Evolutionary conservation across 2,329 filamentous ascomycete genomes (phyloP).

Genomic region (Leptographium lundbergii): DNA sequence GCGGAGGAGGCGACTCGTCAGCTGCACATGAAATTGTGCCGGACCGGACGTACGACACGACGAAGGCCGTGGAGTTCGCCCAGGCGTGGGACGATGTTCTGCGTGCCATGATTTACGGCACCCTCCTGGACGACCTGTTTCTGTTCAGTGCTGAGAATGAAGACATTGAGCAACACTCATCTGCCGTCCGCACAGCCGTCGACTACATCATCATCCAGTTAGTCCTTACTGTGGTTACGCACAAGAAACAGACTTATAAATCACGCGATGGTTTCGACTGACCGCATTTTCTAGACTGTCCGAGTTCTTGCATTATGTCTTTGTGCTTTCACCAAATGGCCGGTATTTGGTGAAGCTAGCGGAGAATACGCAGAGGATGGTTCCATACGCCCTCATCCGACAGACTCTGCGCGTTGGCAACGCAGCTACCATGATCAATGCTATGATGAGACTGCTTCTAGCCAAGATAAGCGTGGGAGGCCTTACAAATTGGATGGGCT

Average conservation of each 20-base stretch:
- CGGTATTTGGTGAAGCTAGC: slow-evolving; percentile 60
- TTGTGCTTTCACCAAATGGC: slow-evolving; percentile 62
- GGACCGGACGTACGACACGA: slow-evolving; percentile 37
- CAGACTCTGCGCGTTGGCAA: slow-evolving; percentile 68
- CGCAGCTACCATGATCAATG: slow-evolving; percentile 69
- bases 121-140: slow-evolving; percentile 53
- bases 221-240: slow-evolving; percentile 5
- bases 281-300: slow-evolving; percentile 40
- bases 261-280: neutral
- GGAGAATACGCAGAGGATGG: slow-evolving; percentile 54
- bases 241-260: neutral
- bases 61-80: slow-evolving; percentile 45
- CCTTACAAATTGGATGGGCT: slow-evolving; percentile 66
- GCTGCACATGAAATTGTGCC: neutral
- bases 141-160: slow-evolving; percentile 45
- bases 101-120: slow-evolving; percentile 54
- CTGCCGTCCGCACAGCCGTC: slow-evolving; percentile 48
- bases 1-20: neutral
- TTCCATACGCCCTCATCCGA: slow-evolving; percentile 59
- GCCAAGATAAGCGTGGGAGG: slow-evolving; percentile 66
- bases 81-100: slow-evolving; percentile 55
- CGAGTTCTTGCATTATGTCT: slow-evolving; percentile 60
- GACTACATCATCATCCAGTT: slow-evolving; percentile 59
- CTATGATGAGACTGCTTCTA: slow-evolving; percentile 57
- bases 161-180: slow-evolving; percentile 50